A percentile compares a stretch with the other conserved stretches of the same genome.
phyloP scores from a whole-genome alignment of 2,329 filamentous ascomycete species.

The Phyllosticta citriasiana region DNA sequence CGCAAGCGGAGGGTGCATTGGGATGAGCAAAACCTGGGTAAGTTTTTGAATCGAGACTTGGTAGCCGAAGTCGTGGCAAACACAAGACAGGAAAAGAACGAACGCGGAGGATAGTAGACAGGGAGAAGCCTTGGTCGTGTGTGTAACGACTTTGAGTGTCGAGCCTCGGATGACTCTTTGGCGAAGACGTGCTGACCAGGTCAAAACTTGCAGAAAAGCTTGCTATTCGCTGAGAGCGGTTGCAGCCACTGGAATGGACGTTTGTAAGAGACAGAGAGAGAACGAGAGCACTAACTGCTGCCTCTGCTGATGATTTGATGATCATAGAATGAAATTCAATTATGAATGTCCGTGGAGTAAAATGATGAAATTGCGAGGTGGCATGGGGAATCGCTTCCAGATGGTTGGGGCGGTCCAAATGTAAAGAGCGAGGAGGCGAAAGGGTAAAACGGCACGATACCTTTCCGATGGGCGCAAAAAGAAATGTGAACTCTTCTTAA shows the following conservation, averaged over 20 bases:
- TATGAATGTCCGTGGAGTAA: not conserved
- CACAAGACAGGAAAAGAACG: no score
- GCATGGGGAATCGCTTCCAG: not conserved
- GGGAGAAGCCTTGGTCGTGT: no score
- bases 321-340: not conserved
- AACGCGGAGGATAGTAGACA: no score
- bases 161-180: not conserved
- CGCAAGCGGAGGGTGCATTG: constrained; percentile 1
- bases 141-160: no score
- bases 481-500: no score
- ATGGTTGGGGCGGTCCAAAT: not conserved
- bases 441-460: not conserved
- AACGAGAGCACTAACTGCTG: not conserved
- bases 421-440: not conserved
- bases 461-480: not conserved
- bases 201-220: not conserved
- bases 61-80: no score
- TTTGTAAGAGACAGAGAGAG: not conserved
- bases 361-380: not conserved
- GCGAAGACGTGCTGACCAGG: not conserved
- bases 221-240: not conserved
- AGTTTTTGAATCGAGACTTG: not conserved
- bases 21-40: not conserved
- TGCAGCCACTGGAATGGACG: not conserved
- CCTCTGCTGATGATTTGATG: not conserved